A percentile compares a stretch with the other conserved stretches of the same genome.
Conservation (phyloP, 352 stramenopile species). For the Phytophthora pistaciae region DNA sequence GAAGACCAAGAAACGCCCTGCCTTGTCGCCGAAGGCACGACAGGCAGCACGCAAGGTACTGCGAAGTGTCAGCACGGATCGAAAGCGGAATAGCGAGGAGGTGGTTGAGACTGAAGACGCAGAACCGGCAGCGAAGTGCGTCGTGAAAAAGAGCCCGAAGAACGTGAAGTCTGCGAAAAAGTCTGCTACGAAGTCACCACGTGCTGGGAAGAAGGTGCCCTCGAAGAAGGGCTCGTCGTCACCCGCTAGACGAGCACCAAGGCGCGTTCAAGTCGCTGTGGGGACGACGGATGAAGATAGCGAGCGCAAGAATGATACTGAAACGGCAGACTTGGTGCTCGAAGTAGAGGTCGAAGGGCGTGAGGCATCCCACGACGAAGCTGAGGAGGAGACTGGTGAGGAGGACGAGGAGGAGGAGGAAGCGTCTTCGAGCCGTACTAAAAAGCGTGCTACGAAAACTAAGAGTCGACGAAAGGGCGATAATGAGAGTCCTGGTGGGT, state of each 20-base stretch:
- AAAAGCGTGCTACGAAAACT: conserved; percentile 15
- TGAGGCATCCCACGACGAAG: conserved; percentile 24
- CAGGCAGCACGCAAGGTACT: conserved; percentile 23
- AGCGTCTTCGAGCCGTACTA: conserved; percentile 3
- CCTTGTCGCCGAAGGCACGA: conserved; percentile 12
- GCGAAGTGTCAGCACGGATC: conserved; percentile 13
- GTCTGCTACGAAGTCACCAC: conserved; percentile 9
- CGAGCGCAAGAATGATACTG: conserved; percentile 45
- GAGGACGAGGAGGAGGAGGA: conserved; percentile 18
- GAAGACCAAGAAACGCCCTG: conserved; percentile 17
- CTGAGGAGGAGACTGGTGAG: conserved; percentile 6
- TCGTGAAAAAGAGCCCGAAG: conserved; percentile 25
- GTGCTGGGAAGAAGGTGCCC: conserved; percentile 18
- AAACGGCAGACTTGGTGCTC: conserved; percentile 66
- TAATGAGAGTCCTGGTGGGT: conserved; percentile 11
- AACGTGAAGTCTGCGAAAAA: conserved; percentile 24
- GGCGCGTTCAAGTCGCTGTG: conserved; percentile 57
- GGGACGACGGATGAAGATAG: conserved; percentile 60
- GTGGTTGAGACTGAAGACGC: conserved; percentile 9
- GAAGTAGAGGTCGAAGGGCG: conserved; percentile 59
- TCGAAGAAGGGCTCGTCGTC: conserved; percentile 9
- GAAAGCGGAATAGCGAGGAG: conserved; percentile 17
- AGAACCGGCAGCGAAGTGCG: conserved; percentile 4
- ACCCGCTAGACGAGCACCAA: conserved; percentile 16
- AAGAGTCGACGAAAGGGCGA: conserved; percentile 12